Evolutionary conservation across 768 basidiomycete genomes (phyloP).

Genomic region (Baorangia bicolor): DNA sequence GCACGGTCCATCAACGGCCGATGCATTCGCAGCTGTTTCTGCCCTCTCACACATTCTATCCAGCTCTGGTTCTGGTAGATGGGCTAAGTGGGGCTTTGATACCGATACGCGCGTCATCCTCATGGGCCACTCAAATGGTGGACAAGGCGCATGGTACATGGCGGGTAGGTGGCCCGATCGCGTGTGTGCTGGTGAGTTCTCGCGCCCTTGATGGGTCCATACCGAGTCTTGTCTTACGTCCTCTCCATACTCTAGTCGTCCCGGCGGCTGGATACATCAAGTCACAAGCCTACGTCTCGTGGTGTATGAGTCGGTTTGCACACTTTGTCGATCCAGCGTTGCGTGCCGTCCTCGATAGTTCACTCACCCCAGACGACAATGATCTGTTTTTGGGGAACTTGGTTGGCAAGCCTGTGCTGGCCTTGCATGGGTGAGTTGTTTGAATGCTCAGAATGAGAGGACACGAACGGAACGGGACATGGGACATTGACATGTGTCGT

Average conservation of each 20-base stretch:
- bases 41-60: constrained; percentile 52
- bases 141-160: constrained; percentile 85
- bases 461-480: not conserved
- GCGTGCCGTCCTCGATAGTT: constrained; percentile 68
- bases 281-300: constrained; percentile 81
- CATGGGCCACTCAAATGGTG: constrained; percentile 93
- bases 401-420: constrained; percentile 64
- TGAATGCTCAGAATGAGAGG: not conserved
- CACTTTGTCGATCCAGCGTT: constrained; percentile 79
- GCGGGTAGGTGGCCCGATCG: constrained; percentile 77
- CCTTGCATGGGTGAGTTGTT: constrained; percentile 68
- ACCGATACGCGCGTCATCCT: constrained; percentile 50
- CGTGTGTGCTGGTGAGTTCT: constrained; percentile 53
- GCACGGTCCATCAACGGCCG: constrained; percentile 79
- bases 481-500: not conserved
- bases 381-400: constrained; percentile 83
- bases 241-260: constrained; percentile 44
- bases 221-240: not conserved
- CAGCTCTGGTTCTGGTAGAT: constrained; percentile 25
- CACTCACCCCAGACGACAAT: constrained; percentile 83
- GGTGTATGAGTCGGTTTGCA: constrained; percentile 65
- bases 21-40: constrained; percentile 64
- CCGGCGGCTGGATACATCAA: constrained; percentile 85
- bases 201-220: not conserved
- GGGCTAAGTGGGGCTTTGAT: constrained; percentile 43